Conservation (phyloP, 805 yeast genomes). For the Candida ipomoeae region DNA sequence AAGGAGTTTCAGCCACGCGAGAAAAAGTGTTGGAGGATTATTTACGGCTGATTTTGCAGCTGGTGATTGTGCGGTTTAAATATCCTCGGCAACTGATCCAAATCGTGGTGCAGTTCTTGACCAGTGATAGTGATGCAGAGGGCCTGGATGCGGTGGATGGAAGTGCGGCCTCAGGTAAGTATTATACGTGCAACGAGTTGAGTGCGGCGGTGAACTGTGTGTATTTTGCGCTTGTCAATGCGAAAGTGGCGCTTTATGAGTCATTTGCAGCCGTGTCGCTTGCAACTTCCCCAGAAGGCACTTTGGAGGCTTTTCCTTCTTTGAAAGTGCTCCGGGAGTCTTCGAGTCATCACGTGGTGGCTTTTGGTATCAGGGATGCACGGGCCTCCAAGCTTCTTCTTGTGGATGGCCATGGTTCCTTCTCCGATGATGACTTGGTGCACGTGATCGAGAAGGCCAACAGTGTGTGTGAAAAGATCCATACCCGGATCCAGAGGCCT, state of each 20-base stretch:
- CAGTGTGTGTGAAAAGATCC: conserved; percentile 41
- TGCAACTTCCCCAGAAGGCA: conserved; percentile 20
- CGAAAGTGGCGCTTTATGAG: conserved; percentile 66
- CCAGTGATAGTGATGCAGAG: conserved; percentile 23
- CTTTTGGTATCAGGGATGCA: conserved; percentile 51
- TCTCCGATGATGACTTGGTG: conserved; percentile 53
- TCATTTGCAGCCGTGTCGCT: conserved; percentile 58
- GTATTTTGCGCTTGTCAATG: conserved; percentile 71
- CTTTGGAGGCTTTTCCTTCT: conserved; percentile 42
- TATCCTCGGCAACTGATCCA: conserved; percentile 71
- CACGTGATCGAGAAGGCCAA: conserved; percentile 51
- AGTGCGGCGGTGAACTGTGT: conserved; percentile 70
- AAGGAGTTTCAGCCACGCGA: conserved; percentile 69
- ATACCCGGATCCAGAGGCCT: conserved; percentile 43
- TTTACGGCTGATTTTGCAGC: conserved; percentile 55
- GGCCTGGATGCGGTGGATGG: conserved; percentile 14
- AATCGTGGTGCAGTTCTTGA: conserved; percentile 39
- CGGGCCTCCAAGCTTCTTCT: conserved; percentile 55
- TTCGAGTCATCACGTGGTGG: conserved; percentile 62
- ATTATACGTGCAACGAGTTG: conserved; percentile 47
- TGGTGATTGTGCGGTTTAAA: conserved; percentile 54
- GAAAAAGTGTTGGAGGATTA: conserved; percentile 76
- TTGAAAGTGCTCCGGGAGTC: conserved; percentile 39
- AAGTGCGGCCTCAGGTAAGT: conserved; percentile 18
- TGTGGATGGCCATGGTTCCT: conserved; percentile 69